Evolutionary conservation across 495 filamentous ascomycete genomes (phyloP).

Genomic region (Aspergillus bridgeri): DNA sequence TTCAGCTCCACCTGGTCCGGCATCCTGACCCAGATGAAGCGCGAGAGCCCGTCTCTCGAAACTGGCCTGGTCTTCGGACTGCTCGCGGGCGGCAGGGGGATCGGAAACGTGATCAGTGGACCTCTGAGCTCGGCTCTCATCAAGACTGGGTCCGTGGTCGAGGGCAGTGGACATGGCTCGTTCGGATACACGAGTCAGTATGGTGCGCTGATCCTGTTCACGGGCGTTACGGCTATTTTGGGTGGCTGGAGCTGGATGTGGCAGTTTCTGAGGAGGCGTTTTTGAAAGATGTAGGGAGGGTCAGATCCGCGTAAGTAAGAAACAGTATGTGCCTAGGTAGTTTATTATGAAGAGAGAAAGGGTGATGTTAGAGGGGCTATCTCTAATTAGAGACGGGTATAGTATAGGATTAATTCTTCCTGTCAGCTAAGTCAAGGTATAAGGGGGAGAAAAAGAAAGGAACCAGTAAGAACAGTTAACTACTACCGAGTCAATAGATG

Average conservation of each 20-base stretch:
- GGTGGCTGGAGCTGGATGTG: slow-evolving; percentile 39
- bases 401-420: too few species aligned
- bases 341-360: background rate
- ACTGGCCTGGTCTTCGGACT: slow-evolving; percentile 61
- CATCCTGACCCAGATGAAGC: slow-evolving; percentile 54
- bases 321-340: too few species aligned
- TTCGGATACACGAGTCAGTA: slow-evolving; percentile 40
- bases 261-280: slow-evolving; percentile 16
- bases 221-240: slow-evolving; percentile 38
- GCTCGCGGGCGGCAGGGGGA: slow-evolving; percentile 59
- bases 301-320: background rate
- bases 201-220: slow-evolving; percentile 45
- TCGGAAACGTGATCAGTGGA: slow-evolving; percentile 62
- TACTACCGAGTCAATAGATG: too few species aligned
- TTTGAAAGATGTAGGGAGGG: background rate
- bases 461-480: too few species aligned
- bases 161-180: slow-evolving; percentile 5
- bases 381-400: too few species aligned
- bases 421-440: too few species aligned
- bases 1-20: slow-evolving; percentile 62
- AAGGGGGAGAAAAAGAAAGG: too few species aligned
- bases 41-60: slow-evolving; percentile 44
- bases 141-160: slow-evolving; percentile 25
- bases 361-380: too few species aligned
- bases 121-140: slow-evolving; percentile 58